Conservation (phyloP, 768 basidiomycete species). For the Strobilomyces echinocephalus region DNA sequence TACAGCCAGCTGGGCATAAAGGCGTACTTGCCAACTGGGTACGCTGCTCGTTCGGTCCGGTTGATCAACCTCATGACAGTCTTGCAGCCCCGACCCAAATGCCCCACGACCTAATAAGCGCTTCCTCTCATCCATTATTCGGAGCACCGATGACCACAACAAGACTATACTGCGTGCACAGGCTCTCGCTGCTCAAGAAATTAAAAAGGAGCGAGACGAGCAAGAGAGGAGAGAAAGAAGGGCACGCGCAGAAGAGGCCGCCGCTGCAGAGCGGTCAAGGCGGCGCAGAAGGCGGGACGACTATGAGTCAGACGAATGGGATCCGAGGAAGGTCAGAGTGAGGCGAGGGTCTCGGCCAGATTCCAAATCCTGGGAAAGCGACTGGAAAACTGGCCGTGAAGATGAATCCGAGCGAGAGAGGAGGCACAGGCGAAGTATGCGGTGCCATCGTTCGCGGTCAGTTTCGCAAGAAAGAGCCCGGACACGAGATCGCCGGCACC, state of each 20-base stretch:
- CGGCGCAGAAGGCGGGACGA: conserved; percentile 32
- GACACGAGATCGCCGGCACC: conserved; percentile 21
- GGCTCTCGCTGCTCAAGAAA: conserved; percentile 65
- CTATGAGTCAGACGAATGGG: conserved; percentile 27
- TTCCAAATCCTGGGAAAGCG: conserved; percentile 38
- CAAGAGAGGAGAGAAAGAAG: conserved; percentile 57
- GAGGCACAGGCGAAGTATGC: conserved; percentile 16
- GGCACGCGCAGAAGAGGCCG: conserved; percentile 72
- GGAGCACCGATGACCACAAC: conserved; percentile 95
- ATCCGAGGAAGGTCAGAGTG: conserved; percentile 35
- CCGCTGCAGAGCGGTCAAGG: conserved; percentile 56
- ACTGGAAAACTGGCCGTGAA: conserved; percentile 43
- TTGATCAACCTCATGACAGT: neutral
- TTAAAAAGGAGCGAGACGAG: conserved; percentile 65
- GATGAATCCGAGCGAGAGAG: conserved; percentile 24
- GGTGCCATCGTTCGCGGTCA: conserved; percentile 29
- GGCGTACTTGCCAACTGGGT: conserved; percentile 62
- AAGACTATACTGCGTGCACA: conserved; percentile 74
- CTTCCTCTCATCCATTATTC: conserved; percentile 79
- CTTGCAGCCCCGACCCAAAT: conserved; percentile 57
- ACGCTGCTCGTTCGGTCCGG: conserved; percentile 33
- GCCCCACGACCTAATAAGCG: conserved; percentile 80
- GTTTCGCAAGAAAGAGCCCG: conserved; percentile 21
- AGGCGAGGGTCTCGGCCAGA: conserved; percentile 43
- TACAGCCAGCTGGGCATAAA: conserved; percentile 75